Conservation (phyloP, 106 monocot genomes). For the Allium sativum region DNA sequence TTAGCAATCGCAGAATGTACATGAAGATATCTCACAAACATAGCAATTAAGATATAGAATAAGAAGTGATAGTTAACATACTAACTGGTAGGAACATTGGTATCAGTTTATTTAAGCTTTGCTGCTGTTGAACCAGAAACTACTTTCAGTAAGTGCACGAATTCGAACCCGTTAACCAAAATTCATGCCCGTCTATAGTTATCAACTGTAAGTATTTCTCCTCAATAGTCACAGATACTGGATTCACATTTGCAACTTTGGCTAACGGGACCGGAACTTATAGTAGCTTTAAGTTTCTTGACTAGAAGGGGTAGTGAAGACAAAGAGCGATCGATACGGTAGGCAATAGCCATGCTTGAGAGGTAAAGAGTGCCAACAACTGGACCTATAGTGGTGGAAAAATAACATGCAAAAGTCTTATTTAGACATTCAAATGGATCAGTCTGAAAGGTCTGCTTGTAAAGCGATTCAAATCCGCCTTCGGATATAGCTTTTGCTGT, state of each 20-base stretch:
- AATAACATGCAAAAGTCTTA: conserved; percentile 90
- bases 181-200: conserved; percentile 80
- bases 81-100: not conserved
- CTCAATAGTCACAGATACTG: conserved; percentile 48
- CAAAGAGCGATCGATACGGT: conserved; percentile 90
- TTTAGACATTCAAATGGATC: conserved; percentile 48
- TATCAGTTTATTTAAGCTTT: not conserved
- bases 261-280: conserved; percentile 39
- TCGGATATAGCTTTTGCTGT: conserved; percentile 79
- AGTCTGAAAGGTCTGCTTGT: conserved; percentile 48
- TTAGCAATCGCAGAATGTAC: too few species aligned
- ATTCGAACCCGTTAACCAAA: conserved; percentile 95
- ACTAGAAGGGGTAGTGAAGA: conserved; percentile 69
- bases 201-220: conserved; percentile 69
- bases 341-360: conserved; percentile 45
- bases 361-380: conserved; percentile 89
- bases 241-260: conserved; percentile 35
- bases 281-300: conserved; percentile 90
- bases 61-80: not conserved
- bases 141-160: conserved; percentile 24
- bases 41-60: too few species aligned
- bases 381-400: conserved; percentile 70
- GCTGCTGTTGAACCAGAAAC: conserved; percentile 23
- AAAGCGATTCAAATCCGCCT: conserved; percentile 91
- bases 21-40: too few species aligned